Conservation (phyloP, 2,329 filamentous ascomycete genomes). For the Pseudofabraea citricarpa region DNA sequence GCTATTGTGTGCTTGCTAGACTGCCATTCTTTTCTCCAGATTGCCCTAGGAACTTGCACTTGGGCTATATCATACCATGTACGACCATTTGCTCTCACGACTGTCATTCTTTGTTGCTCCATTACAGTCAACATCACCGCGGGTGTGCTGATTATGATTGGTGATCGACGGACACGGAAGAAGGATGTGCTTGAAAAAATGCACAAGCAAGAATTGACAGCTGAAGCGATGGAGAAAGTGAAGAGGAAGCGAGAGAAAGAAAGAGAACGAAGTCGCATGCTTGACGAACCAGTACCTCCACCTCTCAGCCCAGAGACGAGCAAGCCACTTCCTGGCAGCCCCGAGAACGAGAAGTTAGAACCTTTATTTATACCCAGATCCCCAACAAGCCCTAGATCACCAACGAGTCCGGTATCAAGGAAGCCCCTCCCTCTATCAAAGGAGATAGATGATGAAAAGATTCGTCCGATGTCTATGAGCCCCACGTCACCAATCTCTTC, state of each 20-base stretch:
- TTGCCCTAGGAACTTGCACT: slow-evolving; percentile 71
- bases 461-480: too few relatives aligned
- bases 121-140: slow-evolving; percentile 75
- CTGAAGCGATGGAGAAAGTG: slow-evolving; percentile 47
- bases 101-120: slow-evolving; percentile 74
- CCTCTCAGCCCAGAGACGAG: neutral
- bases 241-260: slow-evolving; percentile 28
- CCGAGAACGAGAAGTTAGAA: neutral
- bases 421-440: neutral
- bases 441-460: too few relatives aligned
- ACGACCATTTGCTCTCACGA: slow-evolving; percentile 69
- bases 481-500: too few relatives aligned
- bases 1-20: slow-evolving; percentile 77
- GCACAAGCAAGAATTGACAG: slow-evolving; percentile 70
- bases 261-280: neutral
- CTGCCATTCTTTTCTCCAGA: slow-evolving; percentile 74
- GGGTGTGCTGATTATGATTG: slow-evolving; percentile 70
- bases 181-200: slow-evolving; percentile 79
- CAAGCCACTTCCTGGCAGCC: neutral
- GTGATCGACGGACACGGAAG: slow-evolving; percentile 73
- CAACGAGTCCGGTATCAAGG: neutral
- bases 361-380: neutral
- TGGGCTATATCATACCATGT: slow-evolving; percentile 71
- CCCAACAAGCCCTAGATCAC: neutral
- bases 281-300: neutral